phyloP scores from a whole-genome alignment of 2,329 filamentous ascomycete species.

The Aspergillus ochraceus region DNA sequence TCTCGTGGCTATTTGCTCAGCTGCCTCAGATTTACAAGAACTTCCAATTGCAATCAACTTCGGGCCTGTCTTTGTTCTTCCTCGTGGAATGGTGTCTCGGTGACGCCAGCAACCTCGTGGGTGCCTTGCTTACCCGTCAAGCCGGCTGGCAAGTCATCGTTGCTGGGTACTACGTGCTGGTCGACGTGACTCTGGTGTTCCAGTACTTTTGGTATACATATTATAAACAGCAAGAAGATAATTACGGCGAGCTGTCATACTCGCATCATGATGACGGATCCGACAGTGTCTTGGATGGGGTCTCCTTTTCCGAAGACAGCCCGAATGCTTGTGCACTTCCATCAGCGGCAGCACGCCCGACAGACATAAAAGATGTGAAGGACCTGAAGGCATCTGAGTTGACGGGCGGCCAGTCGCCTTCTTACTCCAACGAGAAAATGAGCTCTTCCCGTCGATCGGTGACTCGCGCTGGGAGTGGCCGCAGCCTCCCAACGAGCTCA shows the following conservation, averaged over 20 bases:
- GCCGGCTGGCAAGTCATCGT: slow-evolving; percentile 67
- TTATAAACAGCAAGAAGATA: slow-evolving; percentile 50
- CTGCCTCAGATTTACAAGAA: slow-evolving; percentile 71
- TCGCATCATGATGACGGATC: slow-evolving; percentile 28
- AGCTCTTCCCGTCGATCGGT: slow-evolving; percentile 29
- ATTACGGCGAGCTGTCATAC: slow-evolving; percentile 28
- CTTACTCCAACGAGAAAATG: slow-evolving; percentile 38
- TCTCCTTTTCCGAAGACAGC: slow-evolving; percentile 36
- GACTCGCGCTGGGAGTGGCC: slow-evolving; percentile 25
- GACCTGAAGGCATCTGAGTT: slow-evolving; percentile 24
- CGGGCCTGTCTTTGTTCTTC: slow-evolving; percentile 65
- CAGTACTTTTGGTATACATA: slow-evolving; percentile 69
- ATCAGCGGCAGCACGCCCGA: slow-evolving; percentile 19
- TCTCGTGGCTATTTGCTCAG: slow-evolving; percentile 69
- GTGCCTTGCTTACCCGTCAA: slow-evolving; percentile 63
- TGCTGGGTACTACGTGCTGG: slow-evolving; percentile 65
- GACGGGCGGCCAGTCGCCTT: slow-evolving; percentile 23
- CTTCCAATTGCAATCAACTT: slow-evolving; percentile 62
- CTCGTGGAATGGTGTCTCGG: slow-evolving; percentile 66
- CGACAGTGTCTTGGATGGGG: slow-evolving; percentile 36
- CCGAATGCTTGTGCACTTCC: slow-evolving; percentile 20
- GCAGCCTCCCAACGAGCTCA: slow-evolving; percentile 34
- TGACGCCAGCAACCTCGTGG: slow-evolving; percentile 63
- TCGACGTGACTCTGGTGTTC: slow-evolving; percentile 61
- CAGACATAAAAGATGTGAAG: slow-evolving; percentile 31